Evolutionary conservation across 768 basidiomycete species (phyloP).

Genomic region (Serendipita vermifera): DNA sequence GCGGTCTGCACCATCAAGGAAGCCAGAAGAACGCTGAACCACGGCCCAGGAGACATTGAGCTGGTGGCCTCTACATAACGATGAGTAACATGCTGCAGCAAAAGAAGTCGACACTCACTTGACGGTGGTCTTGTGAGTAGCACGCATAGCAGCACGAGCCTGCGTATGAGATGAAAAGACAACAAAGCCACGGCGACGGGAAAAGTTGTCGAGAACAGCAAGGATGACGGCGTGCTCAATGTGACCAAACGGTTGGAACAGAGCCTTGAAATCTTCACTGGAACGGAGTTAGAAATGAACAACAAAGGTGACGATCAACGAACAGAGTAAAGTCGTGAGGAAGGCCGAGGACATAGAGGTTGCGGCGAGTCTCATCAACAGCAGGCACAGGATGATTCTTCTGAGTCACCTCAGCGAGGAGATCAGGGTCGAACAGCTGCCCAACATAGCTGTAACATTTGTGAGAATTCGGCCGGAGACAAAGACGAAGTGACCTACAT

Average conservation of each 20-base stretch:
- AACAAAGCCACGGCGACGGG: slow-evolving; percentile 69
- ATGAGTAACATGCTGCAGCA: neutral
- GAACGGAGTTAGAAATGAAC: slow-evolving; percentile 19
- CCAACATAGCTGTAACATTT: neutral
- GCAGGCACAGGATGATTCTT: neutral
- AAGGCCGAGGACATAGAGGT: slow-evolving; percentile 72
- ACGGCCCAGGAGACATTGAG: slow-evolving; percentile 82
- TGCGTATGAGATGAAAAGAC: slow-evolving; percentile 67
- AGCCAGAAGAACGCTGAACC: slow-evolving; percentile 70
- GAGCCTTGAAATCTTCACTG: slow-evolving; percentile 44
- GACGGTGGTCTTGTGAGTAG: slow-evolving; percentile 30
- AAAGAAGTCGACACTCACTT: neutral
- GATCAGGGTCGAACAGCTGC: neutral
- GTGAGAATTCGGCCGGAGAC: neutral
- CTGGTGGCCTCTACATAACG: slow-evolving; percentile 43
- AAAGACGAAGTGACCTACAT: neutral
- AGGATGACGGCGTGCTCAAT: slow-evolving; percentile 69
- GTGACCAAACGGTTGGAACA: slow-evolving; percentile 49
- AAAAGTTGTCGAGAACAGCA: slow-evolving; percentile 73
- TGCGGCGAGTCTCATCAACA: slow-evolving; percentile 36
- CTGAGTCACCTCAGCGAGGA: neutral
- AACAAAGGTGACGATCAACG: slow-evolving; percentile 15
- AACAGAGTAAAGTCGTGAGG: slow-evolving; percentile 74
- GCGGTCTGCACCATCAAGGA: slow-evolving; percentile 72
- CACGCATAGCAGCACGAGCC: slow-evolving; percentile 54